phyloP scores from a whole-genome alignment of 495 filamentous ascomycete genomes.

The Penicillium nucicola region DNA sequence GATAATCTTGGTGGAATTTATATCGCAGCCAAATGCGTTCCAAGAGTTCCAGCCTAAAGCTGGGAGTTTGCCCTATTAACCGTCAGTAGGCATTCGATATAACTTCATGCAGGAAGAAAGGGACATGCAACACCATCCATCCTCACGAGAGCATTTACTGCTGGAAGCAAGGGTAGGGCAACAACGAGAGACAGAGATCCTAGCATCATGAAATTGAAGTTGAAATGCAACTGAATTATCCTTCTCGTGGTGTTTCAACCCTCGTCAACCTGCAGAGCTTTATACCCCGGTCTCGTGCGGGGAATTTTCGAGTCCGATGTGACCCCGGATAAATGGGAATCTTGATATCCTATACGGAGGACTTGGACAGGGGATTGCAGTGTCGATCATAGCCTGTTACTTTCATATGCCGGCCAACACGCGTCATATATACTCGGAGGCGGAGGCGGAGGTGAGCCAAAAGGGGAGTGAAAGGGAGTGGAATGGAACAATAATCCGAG shows the following conservation, averaged over 20 bases:
- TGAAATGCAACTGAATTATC: no score
- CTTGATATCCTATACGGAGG: background rate
- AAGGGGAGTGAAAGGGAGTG: no score
- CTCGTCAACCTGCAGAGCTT: background rate
- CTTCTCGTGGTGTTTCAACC: background rate
- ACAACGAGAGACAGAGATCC: constrained; percentile 7
- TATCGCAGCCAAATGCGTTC: constrained; percentile 59
- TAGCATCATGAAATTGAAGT: background rate
- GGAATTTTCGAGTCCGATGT: constrained; percentile 5
- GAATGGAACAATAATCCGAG: no score
- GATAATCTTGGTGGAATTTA: constrained; percentile 50
- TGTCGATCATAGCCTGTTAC: constrained; percentile 8
- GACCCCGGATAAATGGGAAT: constrained; percentile 7
- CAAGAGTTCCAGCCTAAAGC: constrained; percentile 61
- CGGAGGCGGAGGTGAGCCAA: no score
- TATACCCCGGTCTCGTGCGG: constrained; percentile 9
- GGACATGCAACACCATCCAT: constrained; percentile 26
- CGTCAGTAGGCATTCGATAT: background rate
- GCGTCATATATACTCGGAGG: no score
- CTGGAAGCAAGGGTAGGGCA: constrained; percentile 13
- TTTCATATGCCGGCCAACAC: background rate
- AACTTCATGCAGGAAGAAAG: background rate
- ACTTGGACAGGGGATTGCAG: background rate
- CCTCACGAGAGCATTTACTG: constrained; percentile 23
- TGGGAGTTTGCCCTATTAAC: constrained; percentile 42